These are phyloP conservation scores for Cairneyella variabilis DNA, from an alignment of 495 filamentous ascomycete species.

Conservation along the genomic window DNA sequence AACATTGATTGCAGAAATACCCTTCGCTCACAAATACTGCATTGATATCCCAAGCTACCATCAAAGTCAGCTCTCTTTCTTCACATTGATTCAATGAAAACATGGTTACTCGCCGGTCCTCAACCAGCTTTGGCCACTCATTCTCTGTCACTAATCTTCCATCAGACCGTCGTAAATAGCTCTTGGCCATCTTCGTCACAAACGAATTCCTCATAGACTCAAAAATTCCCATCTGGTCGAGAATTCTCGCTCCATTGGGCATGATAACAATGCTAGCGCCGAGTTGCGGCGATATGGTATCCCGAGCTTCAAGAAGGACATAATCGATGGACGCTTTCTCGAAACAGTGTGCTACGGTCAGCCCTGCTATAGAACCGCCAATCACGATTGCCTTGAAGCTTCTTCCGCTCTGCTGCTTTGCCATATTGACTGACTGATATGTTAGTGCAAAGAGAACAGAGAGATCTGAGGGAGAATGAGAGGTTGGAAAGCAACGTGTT, in stretches of 20 bases:
- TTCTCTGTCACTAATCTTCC: slow-evolving; percentile 13
- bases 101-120: slow-evolving; percentile 21
- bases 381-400: slow-evolving; percentile 30
- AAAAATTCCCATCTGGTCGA: slow-evolving; percentile 37
- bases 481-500: too few relatives aligned
- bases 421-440: too few relatives aligned
- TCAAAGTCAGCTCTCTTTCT: background rate
- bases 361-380: slow-evolving; percentile 27
- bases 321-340: slow-evolving; percentile 24
- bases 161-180: slow-evolving; percentile 6
- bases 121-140: slow-evolving; percentile 11
- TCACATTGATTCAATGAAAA: background rate
- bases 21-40: slow-evolving; percentile 31
- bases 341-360: slow-evolving; percentile 27
- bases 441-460: too few relatives aligned
- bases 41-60: slow-evolving; percentile 26
- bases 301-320: slow-evolving; percentile 25
- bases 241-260: slow-evolving; percentile 27
- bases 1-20: slow-evolving; percentile 31
- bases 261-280: slow-evolving; percentile 30
- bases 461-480: too few relatives aligned
- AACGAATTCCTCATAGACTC: slow-evolving; percentile 21
- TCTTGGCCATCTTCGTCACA: slow-evolving; percentile 20
- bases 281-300: slow-evolving; percentile 22
- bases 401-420: too few relatives aligned